Base-by-base conservation (phyloP, 1,139 yeast genomes). In the Pichia norvegensis region DNA sequence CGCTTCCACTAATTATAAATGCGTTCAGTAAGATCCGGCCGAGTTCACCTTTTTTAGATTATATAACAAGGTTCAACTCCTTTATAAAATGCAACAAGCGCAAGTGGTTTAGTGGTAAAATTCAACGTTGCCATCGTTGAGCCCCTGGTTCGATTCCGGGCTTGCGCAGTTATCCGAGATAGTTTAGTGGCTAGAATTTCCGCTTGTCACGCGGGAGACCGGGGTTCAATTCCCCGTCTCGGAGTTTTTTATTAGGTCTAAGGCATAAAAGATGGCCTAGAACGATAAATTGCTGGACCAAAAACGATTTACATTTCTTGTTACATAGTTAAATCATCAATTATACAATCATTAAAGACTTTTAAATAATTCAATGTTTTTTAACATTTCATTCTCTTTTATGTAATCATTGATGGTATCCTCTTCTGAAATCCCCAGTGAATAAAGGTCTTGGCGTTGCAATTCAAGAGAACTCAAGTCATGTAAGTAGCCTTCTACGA, bases 161-260 rank as follows among this genome's bases (percentile, higher is more conserved):
- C 49, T 46, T 46, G 46, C 49, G 49, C 49, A 46, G 14, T 17
- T 38, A 16, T 46, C 49, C 49, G 49, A 46, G 49, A 46, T 46
- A 46, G 49, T 46, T 46, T 46, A 46, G 49, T 46, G 49, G 49
- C 49, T 46, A 46, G 49, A 46, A 46, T 46, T 46, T 46, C 49
- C 49, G 49, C 49, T 46, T 46, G 49, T 46, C 49, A 46, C 49
- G 49, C 49, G 49, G 49, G 49, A 40, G 49, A 46, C 49, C 49
- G 47, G 49, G 49, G 49, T 46, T 46, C 49, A 46, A 46, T 46
- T 46, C 49, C 49, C 49, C 47, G 49, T 46, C 49, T 44, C 49
- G 49, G 49, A 46, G 49, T 31, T 7, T 36, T 22, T 29, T 8
- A 8, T 2, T 31, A n/a, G n/a, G n/a, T n/a, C n/a, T n/a, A n/a